These are phyloP conservation scores for Rugosomyces carneus DNA, from an alignment of 1,284 basidiomycete genomes.

Conservation along the genomic window DNA sequence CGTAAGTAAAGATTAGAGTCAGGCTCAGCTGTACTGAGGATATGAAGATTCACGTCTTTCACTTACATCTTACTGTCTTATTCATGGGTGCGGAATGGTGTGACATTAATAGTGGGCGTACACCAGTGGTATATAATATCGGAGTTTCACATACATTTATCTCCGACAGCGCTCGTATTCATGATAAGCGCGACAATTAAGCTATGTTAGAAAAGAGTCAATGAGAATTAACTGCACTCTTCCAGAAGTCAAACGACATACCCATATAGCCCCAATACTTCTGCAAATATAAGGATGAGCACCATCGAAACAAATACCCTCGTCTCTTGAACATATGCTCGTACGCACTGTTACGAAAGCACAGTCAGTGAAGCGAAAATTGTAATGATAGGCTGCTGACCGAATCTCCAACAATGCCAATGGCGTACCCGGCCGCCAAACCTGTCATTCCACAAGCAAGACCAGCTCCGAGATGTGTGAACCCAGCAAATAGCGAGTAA, in stretches of 20 bases:
- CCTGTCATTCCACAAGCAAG: conserved; percentile 90
- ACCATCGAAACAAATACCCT: conserved; percentile 90
- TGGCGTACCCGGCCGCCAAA: conserved; percentile 96
- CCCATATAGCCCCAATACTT: conserved; percentile 88
- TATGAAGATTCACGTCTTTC: too few relatives aligned
- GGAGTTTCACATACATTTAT: conserved; percentile 15
- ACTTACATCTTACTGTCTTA: too few relatives aligned
- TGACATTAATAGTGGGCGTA: too few relatives aligned
- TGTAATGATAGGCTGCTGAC: conserved; percentile 32
- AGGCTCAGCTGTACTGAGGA: not conserved
- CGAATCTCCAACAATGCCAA: conserved; percentile 93
- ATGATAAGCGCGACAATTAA: conserved; percentile 87
- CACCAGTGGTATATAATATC: conserved; percentile 5
- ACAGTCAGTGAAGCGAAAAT: not conserved
- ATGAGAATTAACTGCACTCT: not conserved
- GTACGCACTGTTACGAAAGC: conserved; percentile 46
- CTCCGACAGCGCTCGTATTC: conserved; percentile 56
- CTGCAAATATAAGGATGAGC: conserved; percentile 89
- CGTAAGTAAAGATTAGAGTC: conserved; percentile 3
- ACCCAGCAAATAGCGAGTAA: conserved; percentile 80
- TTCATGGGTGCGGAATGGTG: too few relatives aligned
- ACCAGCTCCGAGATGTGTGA: conserved; percentile 93
- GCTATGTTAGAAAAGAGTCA: conserved; percentile 29
- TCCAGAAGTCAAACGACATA: too few relatives aligned
- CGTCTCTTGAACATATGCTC: conserved; percentile 78